Percentiles rank a stretch among this genome's conserved stretches.
These are phyloP conservation scores for Crepidotus variabilis DNA, from an alignment of 768 basidiomycete species.

Conservation along the genomic window DNA sequence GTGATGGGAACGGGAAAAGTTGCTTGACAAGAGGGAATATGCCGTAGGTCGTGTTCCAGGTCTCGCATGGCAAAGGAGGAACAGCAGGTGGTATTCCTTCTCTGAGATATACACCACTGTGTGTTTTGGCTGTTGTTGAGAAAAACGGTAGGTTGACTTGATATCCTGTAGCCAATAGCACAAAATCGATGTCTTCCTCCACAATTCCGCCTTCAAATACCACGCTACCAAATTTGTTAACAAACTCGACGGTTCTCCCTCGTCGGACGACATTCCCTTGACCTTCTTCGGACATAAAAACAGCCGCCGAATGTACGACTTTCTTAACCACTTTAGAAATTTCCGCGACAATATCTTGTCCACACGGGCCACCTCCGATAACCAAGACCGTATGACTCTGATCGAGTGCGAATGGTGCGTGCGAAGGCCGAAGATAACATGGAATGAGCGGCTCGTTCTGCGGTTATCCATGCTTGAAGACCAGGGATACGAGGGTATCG, in stretches of 20 bases:
- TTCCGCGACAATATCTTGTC: conserved; percentile 62
- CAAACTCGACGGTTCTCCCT: conserved; percentile 2
- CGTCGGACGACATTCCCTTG: conserved; percentile 1
- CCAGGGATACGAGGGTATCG: conserved; percentile 61
- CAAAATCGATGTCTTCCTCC: conserved; percentile 54
- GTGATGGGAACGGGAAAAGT: conserved; percentile 56
- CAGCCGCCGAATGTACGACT: conserved; percentile 55
- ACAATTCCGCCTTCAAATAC: conserved; percentile 46
- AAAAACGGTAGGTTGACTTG: conserved; percentile 65
- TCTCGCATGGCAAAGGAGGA: conserved; percentile 43
- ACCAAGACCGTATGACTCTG: conserved; percentile 43
- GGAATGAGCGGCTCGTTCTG: conserved; percentile 57
- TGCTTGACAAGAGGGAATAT: conserved; percentile 72
- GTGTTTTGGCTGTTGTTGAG: conserved; percentile 4
- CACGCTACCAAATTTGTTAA: conserved; percentile 31
- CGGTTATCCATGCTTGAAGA: conserved; percentile 50
- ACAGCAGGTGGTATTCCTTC: conserved; percentile 35
- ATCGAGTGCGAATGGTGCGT: conserved; percentile 13
- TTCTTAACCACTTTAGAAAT: conserved; percentile 25
- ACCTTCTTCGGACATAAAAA: conserved; percentile 33
- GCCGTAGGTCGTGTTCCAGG: conserved; percentile 63
- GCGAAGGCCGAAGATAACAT: conserved; percentile 55
- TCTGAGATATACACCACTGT: conserved; percentile 22
- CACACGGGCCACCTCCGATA: conserved; percentile 60
- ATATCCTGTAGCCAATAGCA: conserved; percentile 81